Evolutionary conservation across 2,329 filamentous ascomycete species (phyloP), one percentile per base, ranked within the genome.

Genomic region (Trichoderma lentiforme): DNA sequence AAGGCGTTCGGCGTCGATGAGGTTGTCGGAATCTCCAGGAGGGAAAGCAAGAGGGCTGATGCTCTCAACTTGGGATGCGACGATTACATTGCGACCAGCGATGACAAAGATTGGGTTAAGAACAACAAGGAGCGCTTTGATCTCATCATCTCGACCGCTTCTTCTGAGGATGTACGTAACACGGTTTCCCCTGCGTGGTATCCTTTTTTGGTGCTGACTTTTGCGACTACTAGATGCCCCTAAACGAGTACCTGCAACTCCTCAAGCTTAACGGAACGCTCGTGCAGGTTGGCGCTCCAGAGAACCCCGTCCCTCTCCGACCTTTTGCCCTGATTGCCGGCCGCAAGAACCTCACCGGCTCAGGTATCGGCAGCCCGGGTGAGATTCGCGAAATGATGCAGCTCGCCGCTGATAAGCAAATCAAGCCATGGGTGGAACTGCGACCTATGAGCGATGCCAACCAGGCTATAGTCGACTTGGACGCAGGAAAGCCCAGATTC

Each of bases 1-100:
- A 90, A 89, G 79, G 91, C 91, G 2, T 80, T 93, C 12, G 88
- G 87, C 11, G 88, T 87, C n/a, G 87, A 91, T 63, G 84, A 85
- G 60, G 86, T 91, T 14, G 86, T 89, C 8, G 89, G 85, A 9
- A 90, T 90, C 76, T 89, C 87, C 15, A 84, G 88, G 51, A 84
- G 80, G 21, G 80, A 79, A 6, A 80, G 78, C 70, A 91, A 91
- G 83, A 83, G 82, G 58, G 82, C 83, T 1, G 89, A 91, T 76
- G 87, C 87, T 1, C 76, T 85, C 66, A 83, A 84, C 70, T 84
- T 91, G 80, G 89, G 89, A 18, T 89, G 88, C 6, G 86, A 88
- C 80, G 84, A 77, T 82, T 82, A 82, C 73, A 81, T 83, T 60
- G 80, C 81, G 14, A 82, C 81, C 8, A 78, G 74, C n/a, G 80